A percentile compares a stretch with the other conserved stretches of the same genome.
Evolutionary conservation across 1,139 yeast genomes (phyloP).

Genomic region (Debaryomycetaceae sp.): DNA sequence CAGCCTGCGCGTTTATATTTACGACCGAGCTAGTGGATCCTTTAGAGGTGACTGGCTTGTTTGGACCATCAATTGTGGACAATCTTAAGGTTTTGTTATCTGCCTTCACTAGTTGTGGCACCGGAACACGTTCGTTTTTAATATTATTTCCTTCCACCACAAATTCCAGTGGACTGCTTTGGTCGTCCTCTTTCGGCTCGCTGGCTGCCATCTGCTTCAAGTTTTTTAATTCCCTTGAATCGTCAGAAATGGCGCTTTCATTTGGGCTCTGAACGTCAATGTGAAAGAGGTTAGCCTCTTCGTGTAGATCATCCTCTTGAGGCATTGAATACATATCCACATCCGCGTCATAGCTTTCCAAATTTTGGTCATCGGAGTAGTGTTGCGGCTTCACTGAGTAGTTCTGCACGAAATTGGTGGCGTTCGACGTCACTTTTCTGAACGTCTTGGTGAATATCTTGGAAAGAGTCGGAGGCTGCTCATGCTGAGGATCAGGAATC

Average conservation of each 20-base stretch:
- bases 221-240: not conserved
- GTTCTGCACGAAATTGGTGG: conserved; percentile 36
- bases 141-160: not conserved
- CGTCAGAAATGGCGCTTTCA: not conserved
- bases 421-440: conserved; percentile 45
- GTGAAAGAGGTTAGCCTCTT: not conserved
- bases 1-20: conserved; percentile 31
- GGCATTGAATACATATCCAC: not conserved
- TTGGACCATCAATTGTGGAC: conserved; percentile 18
- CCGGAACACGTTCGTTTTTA: not conserved
- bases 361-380: not conserved
- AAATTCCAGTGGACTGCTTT: not conserved
- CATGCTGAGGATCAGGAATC: conserved; percentile 42
- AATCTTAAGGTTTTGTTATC: conserved; percentile 31
- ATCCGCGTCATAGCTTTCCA: not conserved
- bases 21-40: conserved; percentile 31
- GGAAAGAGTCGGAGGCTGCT: conserved; percentile 26
- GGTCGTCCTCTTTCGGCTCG: not conserved
- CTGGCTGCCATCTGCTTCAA: not conserved
- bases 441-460: conserved; percentile 37
- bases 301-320: not conserved
- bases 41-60: conserved; percentile 8
- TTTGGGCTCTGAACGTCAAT: not conserved
- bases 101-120: conserved; percentile 16
- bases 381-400: conserved; percentile 14